Base-by-base conservation (phyloP, 148 eudicot genomes). In the Suaeda aralocaspica region DNA sequence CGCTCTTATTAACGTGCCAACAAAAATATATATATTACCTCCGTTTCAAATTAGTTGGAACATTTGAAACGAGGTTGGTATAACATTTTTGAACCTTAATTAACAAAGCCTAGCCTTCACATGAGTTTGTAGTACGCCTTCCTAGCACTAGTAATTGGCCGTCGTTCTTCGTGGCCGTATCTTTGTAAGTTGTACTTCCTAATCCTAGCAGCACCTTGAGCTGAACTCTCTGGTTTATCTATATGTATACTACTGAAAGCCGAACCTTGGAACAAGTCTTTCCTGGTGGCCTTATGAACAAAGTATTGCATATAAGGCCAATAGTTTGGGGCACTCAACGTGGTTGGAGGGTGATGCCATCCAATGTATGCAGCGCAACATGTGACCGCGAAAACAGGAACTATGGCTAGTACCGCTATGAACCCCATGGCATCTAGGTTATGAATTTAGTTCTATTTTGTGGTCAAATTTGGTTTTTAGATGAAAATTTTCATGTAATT, bases 141-240 rank as follows among this genome's bases (percentile, higher is more conserved):
- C n/a, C n/a, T n/a, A n/a, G n/a, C n/a, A n/a, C n/a, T n/a, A n/a
- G n/a, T n/a, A n/a, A n/a, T n/a, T n/a, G n/a, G n/a, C n/a, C n/a
- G n/a, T n/a, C n/a, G n/a, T n/a, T n/a, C n/a, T n/a, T n/a, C n/a
- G n/a, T 36, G 41, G 8, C 41, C 41, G 8, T 36, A 36, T 8
- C 41, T 19, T 21, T 21, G 58, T 24, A 22, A 52, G 57, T 52
- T 10, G 2, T 10, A 14, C 22, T 42, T 63, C 31, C 50, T 36
- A 41, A 21, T 63, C 50, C 67, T 62, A 41, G 50, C 67, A 22
- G 66, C 67, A 41, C 67, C 67, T 63, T 63, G 67, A 50, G 49
- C 67, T 63, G 67, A 63, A 63, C 67, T 63, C 31, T 63, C 67
- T 1, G 67, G 50, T 6, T 22, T 24, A 22, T 63, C 67, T 12